A percentile compares a stretch with the other conserved stretches of the same genome.
Conservation (phyloP, 2,329 filamentous ascomycete genomes). For the Thermoascus crustaceus region DNA sequence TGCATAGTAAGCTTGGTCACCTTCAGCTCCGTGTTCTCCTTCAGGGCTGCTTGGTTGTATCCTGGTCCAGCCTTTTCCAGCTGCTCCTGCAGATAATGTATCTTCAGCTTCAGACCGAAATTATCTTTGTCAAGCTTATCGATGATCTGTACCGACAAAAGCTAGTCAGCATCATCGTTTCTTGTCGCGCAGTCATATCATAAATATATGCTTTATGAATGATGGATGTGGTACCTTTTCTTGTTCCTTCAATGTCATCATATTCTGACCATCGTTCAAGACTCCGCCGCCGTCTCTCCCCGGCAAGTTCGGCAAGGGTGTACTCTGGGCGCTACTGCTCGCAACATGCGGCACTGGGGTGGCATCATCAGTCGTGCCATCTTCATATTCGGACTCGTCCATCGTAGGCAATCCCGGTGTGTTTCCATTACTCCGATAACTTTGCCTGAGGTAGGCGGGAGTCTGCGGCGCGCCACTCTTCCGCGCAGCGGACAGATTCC, state of each 20-base stretch:
- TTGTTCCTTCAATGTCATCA: slow-evolving; percentile 86
- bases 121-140: slow-evolving; percentile 98
- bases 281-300: slow-evolving; percentile 58
- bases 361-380: slow-evolving; percentile 52
- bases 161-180: too few relatives aligned
- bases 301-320: slow-evolving; percentile 65
- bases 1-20: slow-evolving; percentile 86
- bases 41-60: slow-evolving; percentile 79
- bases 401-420: slow-evolving; percentile 66
- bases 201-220: too few relatives aligned
- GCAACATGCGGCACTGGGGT: slow-evolving; percentile 70
- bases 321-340: slow-evolving; percentile 73
- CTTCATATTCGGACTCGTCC: slow-evolving; percentile 61
- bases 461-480: slow-evolving; percentile 53
- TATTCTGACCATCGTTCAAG: slow-evolving; percentile 70
- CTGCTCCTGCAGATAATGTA: slow-evolving; percentile 90
- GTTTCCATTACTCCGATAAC: slow-evolving; percentile 59
- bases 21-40: slow-evolving; percentile 94
- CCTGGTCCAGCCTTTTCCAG: slow-evolving; percentile 79
- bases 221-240: slow-evolving; percentile 61
- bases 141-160: slow-evolving; percentile 61
- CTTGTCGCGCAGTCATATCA: too few relatives aligned
- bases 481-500: slow-evolving; percentile 52
- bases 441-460: slow-evolving; percentile 56
- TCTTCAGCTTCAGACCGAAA: slow-evolving; percentile 92